Conservation (phyloP, 202 grass and related monocot species). For the Musa balbisiana region DNA sequence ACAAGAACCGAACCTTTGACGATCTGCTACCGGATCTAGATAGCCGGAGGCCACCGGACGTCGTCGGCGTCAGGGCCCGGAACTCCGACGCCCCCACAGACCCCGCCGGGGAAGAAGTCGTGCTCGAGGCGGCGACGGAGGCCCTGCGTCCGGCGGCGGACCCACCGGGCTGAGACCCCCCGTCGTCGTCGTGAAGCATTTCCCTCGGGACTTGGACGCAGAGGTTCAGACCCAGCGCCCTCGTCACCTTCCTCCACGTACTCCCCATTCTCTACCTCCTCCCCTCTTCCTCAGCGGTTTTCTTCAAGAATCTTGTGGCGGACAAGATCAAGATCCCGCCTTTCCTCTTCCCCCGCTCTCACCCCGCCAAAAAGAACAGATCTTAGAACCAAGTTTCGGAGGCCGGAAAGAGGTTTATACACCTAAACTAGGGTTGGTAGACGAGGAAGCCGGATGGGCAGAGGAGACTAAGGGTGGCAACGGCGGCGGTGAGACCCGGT, state of each 20-base stretch:
- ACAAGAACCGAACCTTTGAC: constrained; percentile 43
- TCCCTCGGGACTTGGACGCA: constrained; percentile 74
- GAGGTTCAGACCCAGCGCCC: constrained; percentile 72
- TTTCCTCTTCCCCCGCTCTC: neutral
- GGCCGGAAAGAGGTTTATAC: neutral
- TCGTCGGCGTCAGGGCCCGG: constrained; percentile 56
- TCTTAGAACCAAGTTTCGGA: neutral
- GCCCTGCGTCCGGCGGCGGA: constrained; percentile 39
- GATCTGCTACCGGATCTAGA: constrained; percentile 80
- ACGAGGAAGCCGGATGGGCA: neutral
- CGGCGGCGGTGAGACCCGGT: neutral
- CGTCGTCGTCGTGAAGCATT: constrained; percentile 35
- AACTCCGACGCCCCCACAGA: constrained; percentile 8
- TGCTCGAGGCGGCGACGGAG: constrained; percentile 36
- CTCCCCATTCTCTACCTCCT: constrained; percentile 39
- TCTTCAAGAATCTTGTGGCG: too few relatives aligned
- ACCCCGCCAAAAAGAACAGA: neutral
- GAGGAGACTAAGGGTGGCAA: neutral
- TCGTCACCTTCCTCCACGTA: constrained; percentile 88
- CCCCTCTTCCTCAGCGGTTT: neutral
- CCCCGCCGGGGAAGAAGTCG: constrained; percentile 29
- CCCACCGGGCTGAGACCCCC: constrained; percentile 22
- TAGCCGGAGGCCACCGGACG: constrained; percentile 61
- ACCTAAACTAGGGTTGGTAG: neutral
- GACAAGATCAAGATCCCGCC: neutral